These are phyloP conservation scores for Phellinidium pouzarii DNA, from an alignment of 1,284 basidiomycete genomes.

Conservation along the genomic window DNA sequence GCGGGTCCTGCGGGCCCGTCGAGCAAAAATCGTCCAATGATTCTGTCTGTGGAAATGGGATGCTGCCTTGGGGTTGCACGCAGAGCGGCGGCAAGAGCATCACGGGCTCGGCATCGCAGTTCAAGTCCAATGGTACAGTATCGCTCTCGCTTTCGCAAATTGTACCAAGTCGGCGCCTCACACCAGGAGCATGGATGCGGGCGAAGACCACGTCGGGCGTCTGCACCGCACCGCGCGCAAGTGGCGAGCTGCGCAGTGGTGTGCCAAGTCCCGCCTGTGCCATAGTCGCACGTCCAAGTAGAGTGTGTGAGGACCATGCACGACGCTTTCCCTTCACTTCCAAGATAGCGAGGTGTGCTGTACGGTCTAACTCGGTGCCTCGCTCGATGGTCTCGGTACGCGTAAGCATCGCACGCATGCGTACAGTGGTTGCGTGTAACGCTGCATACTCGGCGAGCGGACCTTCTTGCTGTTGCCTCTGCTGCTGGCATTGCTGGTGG, in stretches of 20 bases:
- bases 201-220: constrained; percentile 2
- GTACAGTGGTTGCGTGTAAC: constrained; percentile 7
- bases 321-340: constrained; percentile 46
- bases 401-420: constrained; percentile 5
- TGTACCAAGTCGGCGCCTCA: not conserved
- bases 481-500: not conserved
- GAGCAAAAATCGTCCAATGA: constrained; percentile 16
- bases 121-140: not conserved
- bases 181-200: not conserved
- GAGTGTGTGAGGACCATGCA: constrained; percentile 44
- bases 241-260: not conserved
- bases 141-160: not conserved
- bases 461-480: constrained; percentile 1
- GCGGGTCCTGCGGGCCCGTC: constrained; percentile 17
- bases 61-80: not conserved
- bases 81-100: no score
- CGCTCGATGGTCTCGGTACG: not conserved
- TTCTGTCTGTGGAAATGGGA: constrained; percentile 17
- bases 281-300: constrained; percentile 1
- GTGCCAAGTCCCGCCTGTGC: constrained; percentile 1
- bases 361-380: not conserved
- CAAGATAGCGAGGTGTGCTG: constrained; percentile 31
- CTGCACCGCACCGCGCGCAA: not conserved
- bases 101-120: not conserved
- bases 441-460: constrained; percentile 10